phyloP scores from a whole-genome alignment of 331 rosid species.

The Saraca asoca region DNA sequence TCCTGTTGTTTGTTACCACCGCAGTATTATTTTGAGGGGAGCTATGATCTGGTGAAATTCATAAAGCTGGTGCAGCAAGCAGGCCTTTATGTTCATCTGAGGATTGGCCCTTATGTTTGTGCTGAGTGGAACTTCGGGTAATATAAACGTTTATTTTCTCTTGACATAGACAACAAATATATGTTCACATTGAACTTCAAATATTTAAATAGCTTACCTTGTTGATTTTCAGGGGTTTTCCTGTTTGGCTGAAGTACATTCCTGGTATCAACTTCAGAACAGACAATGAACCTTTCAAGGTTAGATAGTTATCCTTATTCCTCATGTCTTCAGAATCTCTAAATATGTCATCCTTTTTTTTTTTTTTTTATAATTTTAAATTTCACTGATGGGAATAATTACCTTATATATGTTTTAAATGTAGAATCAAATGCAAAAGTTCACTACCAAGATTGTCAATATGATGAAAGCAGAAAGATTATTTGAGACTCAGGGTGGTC shows the following conservation, averaged over 20 bases:
- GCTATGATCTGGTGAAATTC: conserved; percentile 91
- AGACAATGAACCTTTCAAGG: conserved; percentile 94
- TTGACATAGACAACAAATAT: background rate
- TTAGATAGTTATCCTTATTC: conserved; percentile 31
- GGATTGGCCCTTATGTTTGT: conserved; percentile 98
- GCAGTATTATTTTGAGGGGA: conserved; percentile 90
- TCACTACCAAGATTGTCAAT: conserved; percentile 78
- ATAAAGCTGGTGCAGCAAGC: conserved; percentile 92
- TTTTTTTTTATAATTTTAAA: background rate
- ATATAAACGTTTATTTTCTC: conserved; percentile 10
- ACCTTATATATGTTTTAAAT: conserved; percentile 4
- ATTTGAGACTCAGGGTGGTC: conserved; percentile 87
- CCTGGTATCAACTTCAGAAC: conserved; percentile 93
- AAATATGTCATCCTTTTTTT: background rate
- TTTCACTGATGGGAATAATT: background rate
- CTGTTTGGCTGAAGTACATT: conserved; percentile 97
- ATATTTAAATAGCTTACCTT: conserved; percentile 21
- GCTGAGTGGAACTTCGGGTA: conserved; percentile 99
- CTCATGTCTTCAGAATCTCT: conserved; percentile 15
- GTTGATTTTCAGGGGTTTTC: conserved; percentile 74
- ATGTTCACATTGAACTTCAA: conserved; percentile 16
- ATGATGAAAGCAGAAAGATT: conserved; percentile 97
- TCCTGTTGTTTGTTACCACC: conserved; percentile 29
- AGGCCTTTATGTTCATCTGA: conserved; percentile 85
- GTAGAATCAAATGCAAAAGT: conserved; percentile 84